Base-by-base conservation (phyloP, 805 yeast species). In the Clavispora vitiphila region DNA sequence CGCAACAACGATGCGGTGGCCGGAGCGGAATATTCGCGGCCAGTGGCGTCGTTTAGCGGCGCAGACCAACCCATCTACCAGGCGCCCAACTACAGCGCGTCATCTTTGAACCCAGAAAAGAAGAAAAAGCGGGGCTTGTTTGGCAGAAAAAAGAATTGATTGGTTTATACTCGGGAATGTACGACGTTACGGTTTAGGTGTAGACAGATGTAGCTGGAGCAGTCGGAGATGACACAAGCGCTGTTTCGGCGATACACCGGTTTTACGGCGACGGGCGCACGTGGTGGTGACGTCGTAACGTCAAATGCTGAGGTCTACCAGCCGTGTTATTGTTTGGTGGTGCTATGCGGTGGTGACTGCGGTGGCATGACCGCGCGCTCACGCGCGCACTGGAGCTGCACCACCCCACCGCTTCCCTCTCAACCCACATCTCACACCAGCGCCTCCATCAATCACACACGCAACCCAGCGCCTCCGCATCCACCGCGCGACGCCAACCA, bases 81-180 rank as follows among this genome's bases (percentile, higher is more conserved):
- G 53, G 81, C 80, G 41, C 74, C 69, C 19, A 83, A 81, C 42
- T 82, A 83, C 53, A 72, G 78, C 62, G 78, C 88, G 7, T 51
- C 62, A 35, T 56, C 64, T 36, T 62, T 60, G 56, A 61, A 57
- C 44, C 74, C 60, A 55, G 67, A 59, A 67, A 74, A 77, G 68
- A 83, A 85, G 77, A 81, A 83, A 77, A 86, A 84, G 77, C 76
- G 78, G 53, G 88, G 93, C 5, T 64, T 87, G 37, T 89, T 91
- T 58, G 88, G 96, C 40, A 76, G 83, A 56, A 76, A 74, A 58
- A 67, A 65, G 63, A 37, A 37, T 25, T 37, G 29, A 29, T 16
- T 15, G 19, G 20, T 16, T 29, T 16, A 16, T 29, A 29, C 12
- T 29, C 20, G 20, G 32, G 32, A 29, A 29, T 29, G 32, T 29